Evolutionary conservation across 1,284 basidiomycete species (phyloP), one percentile per base, ranked within the genome.

Genomic region (Cutaneotrichosporon cavernicola): DNA sequence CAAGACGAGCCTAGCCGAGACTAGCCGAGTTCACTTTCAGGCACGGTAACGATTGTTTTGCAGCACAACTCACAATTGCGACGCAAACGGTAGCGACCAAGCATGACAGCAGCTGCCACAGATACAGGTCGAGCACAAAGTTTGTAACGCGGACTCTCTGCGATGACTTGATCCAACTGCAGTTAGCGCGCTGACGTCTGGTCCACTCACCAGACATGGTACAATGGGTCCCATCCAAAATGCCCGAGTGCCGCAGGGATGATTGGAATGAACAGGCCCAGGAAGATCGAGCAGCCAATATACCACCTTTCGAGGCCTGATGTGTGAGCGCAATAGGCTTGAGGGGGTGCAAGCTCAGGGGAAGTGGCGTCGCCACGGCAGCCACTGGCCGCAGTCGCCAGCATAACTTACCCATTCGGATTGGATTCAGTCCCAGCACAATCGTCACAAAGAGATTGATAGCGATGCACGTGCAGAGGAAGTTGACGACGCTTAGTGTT

Each of bases 361-460:
- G 21, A 32, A 47, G 60, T 32, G n/a, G 21, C 47, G 30, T 26
- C 13, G 32, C 34, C 32, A 47, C 31, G 26, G 40, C 14, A 47
- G 43, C 43, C 43, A n/a, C 43, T n/a, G 43, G 0, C 43, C 43
- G 43, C 43, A n/a, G 43, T 46, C 18, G 2, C 26, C 14, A 30
- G 31, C 4, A n/a, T 14, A 0, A 34, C 58, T 4, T 16, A 70
- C 72, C 59, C 50, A 58, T 47, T 11, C 56, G 56, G 11, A 73
- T 60, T 4, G 76, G 71, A 52, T 77, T 73, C 30, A 75, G 55
- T 2, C 72, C 70, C 58, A 77, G 67, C 11, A 71, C 70, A 14
- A 77, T 70, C 10, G 71, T 76, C 11, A 76, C 49, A 62, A 69
- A 65, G 31, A 77, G 67, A 53, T 77, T 77, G 55, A 77, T 62